phyloP scores from a whole-genome alignment of 257 asterid species.

The Eucommia ulmoides region DNA sequence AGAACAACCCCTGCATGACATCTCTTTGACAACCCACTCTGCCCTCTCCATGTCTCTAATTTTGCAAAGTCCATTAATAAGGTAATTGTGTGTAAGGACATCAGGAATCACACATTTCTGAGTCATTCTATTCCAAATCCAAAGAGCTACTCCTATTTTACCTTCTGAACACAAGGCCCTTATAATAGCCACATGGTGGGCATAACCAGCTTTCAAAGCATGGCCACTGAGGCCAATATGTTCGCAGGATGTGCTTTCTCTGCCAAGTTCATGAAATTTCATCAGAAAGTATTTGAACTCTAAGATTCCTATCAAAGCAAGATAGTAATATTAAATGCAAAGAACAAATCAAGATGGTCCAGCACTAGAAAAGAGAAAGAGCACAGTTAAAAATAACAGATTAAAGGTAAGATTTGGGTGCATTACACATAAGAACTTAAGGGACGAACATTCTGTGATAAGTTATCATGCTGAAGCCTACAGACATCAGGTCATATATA shows the following conservation, averaged over 20 bases:
- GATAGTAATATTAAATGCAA: too few relatives aligned
- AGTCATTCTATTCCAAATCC: constrained; percentile 43
- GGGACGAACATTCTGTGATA: too few relatives aligned
- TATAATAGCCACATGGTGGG: constrained; percentile 21
- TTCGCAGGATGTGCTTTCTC: constrained; percentile 39
- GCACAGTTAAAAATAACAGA: too few relatives aligned
- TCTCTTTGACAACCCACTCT: constrained; percentile 48
- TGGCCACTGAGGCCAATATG: constrained; percentile 16
- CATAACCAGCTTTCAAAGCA: constrained; percentile 13
- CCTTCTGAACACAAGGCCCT: constrained; percentile 64
- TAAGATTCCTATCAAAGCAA: too few relatives aligned
- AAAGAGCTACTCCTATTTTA: constrained; percentile 43
- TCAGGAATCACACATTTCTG: constrained; percentile 43
- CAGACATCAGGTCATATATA: too few relatives aligned
- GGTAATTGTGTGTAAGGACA: constrained; percentile 55
- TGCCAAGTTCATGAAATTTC: too few relatives aligned
- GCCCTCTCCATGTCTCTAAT: constrained; percentile 54
- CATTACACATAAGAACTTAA: too few relatives aligned
- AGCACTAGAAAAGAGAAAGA: too few relatives aligned
- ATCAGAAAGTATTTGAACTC: too few relatives aligned
- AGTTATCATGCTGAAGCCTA: too few relatives aligned
- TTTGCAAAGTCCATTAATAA: constrained; percentile 65
- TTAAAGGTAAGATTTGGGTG: too few relatives aligned
- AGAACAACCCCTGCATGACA: constrained; percentile 51
- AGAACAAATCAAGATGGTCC: too few relatives aligned